Percentiles rank a stretch among this genome's conserved stretches.
phyloP scores from a whole-genome alignment of 2,329 filamentous ascomycete species.

The Phyllosticta citribraziliensis region DNA sequence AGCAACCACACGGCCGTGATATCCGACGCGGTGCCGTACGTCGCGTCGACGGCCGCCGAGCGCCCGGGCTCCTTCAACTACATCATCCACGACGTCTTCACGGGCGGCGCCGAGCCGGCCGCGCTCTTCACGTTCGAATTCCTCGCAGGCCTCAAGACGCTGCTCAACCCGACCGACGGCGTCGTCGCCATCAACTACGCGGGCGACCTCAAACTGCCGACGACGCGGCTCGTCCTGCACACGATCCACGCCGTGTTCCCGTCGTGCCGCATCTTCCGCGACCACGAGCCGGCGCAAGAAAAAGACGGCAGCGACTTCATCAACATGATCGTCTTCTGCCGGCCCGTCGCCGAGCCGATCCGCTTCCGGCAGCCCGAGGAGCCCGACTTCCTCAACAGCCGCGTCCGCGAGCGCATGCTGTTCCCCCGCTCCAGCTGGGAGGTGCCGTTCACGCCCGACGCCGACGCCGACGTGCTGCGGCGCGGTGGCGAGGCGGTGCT shows the following conservation, averaged over 20 bases:
- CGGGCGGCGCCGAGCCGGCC: conserved; percentile 84
- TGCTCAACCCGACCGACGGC: conserved; percentile 63
- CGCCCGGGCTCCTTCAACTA: conserved; percentile 59
- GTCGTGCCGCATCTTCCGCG: conserved; percentile 84
- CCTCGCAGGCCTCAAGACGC: conserved; percentile 55
- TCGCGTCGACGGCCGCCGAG: conserved; percentile 41
- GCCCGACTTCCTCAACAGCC: conserved; percentile 62
- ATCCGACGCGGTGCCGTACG: conserved; percentile 68
- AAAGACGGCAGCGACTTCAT: conserved; percentile 61
- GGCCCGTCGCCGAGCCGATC: conserved; percentile 47
- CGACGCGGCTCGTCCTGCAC: conserved; percentile 67
- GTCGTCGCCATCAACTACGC: conserved; percentile 91
- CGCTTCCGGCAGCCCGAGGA: conserved; percentile 56
- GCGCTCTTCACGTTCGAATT: conserved; percentile 83
- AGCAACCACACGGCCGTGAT: conserved; percentile 70
- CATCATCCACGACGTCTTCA: conserved; percentile 96
- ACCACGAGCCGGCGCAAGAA: conserved; percentile 49
- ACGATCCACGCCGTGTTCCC: conserved; percentile 79
- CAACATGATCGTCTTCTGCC: conserved; percentile 95
- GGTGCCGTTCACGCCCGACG: conserved; percentile 26
- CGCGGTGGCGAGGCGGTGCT: conserved; percentile 57
- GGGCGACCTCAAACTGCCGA: conserved; percentile 69
- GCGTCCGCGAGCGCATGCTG: conserved; percentile 60
- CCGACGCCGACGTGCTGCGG: conserved; percentile 46
- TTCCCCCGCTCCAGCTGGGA: conserved; percentile 63